Base-by-base conservation (phyloP, 495 filamentous ascomycete species). In the Penicillium malachiteum region DNA sequence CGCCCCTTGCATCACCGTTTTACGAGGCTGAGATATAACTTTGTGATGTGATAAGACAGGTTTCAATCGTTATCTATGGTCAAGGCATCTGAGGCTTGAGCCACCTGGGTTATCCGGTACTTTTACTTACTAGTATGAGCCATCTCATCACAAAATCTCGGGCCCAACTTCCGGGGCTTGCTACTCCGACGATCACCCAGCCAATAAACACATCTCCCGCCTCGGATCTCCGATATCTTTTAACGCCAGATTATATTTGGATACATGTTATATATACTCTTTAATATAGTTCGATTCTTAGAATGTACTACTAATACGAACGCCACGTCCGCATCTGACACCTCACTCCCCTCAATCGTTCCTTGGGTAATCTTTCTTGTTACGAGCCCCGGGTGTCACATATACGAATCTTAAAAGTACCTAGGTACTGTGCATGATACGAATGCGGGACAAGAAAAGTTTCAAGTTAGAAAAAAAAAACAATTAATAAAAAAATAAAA, bases 21-120 rank as follows among this genome's bases (percentile, higher is more conserved):
- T 16, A 44, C 10, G 3, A 21, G 42, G 16, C 21, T 21, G 11
- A 13, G 13, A 17, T n/a, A 41, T 2, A 41, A 46, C 3, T 31
- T 7, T 13, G 13, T 31, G 3, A 46, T 46, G 43, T 46, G 43
- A 46, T 46, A 46, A 46, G 43, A 32, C 43, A 46, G 43, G 43
- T 46, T 46, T 46, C 26, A 14, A 4, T 12, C 11, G 43, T 46
- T 46, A 32, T 46, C 43, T 26, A 11, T 44, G 21, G 21, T 26
- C 21, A 26, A 26, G 21, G 21, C 21, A 26, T 26, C 1, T 41
- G 39, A 10, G 43, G 16, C 42, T 31, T 46, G 26, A 46, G 43
- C 18, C 26, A 26, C 42, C 12, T 46, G 26, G 31, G 43, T 9
- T 26, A 26, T 17, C 21, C 21, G 11, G 26, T 7, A 17, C 14